Evolutionary conservation across 495 filamentous ascomycete species (phyloP), one percentile per base, ranked within the genome.

Genomic region (Hyphodiscus hymeniophilus): DNA sequence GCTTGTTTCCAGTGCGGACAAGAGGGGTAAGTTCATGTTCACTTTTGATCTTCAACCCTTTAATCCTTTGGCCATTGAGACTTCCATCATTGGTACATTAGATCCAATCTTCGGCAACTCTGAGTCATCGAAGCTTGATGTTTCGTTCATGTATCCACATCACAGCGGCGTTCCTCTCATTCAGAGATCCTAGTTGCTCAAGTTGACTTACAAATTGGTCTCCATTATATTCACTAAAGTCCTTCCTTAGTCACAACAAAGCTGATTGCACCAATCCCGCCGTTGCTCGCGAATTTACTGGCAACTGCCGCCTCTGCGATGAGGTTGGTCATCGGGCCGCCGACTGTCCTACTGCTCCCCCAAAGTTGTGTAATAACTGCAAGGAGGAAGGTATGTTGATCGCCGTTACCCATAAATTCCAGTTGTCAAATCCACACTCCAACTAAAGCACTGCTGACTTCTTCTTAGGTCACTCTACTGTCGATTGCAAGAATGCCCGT

Each of bases 331-430:
- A 94, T 50, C 73, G 58, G 48, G 60, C 55, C 3, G 33, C 82
- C 13, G 79, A 87, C 34, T 96, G 90, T 52, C 87, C 89, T 0
- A 64, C 77, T 1, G 76, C 72, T 47, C 77, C 77, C 2, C 67
- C 80, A 6, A 60, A 70, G 17, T 56, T 76, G 6, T 97, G 91
- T 74, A 77, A 73, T 45, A 87, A 90, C 59, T 97, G 91, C 61
- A 68, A 74, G 42, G 47, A 75, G 41, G 79, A 85, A 66, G 89
- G 87, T 84, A 64, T 58, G 62, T 7, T 31, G 7, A 28, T 28
- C 26, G 4, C 38, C 7, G 3, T 21, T 43, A n/a, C 26, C 22
- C 39, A 30, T n/a, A n/a, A n/a, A 34, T 34, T 11, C 5, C 5
- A 5, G 12, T 34, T 15, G 31, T 34, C 16, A 3, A 15, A 6